Evolutionary conservation across 331 rosid genomes (phyloP).

Genomic region (Malus hybrid): DNA sequence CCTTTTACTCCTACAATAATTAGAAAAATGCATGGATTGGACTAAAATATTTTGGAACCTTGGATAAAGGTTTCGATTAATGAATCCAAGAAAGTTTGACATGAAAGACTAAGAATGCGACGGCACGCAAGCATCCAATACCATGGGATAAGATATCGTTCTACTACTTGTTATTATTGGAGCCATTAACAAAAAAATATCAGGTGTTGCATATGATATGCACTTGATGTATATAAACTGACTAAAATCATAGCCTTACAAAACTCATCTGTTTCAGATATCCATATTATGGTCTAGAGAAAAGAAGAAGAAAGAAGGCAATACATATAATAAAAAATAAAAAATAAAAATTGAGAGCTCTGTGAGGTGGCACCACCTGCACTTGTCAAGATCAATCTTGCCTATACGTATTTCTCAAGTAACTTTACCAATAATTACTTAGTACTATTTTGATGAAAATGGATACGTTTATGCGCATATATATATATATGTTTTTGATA

Average conservation of each 20-base stretch:
- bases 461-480: not conserved
- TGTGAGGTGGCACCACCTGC: too few species aligned
- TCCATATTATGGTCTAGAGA: slow-evolving; percentile 9
- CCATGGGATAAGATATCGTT: not conserved
- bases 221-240: not conserved
- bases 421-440: not conserved
- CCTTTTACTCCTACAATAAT: too few species aligned
- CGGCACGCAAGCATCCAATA: not conserved
- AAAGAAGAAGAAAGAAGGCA: not conserved
- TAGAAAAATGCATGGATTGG: too few species aligned
- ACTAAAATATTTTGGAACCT: too few species aligned
- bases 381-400: too few species aligned
- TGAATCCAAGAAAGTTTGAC: not conserved
- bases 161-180: not conserved
- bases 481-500: not conserved
- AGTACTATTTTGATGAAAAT: not conserved
- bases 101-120: not conserved
- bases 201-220: not conserved
- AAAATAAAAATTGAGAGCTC: too few species aligned
- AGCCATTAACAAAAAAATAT: not conserved
- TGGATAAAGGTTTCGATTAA: not conserved
- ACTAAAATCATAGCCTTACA: slow-evolving; percentile 28
- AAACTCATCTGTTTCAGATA: slow-evolving; percentile 15
- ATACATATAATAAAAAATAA: not conserved
- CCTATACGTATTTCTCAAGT: not conserved